Evolutionary conservation across 441 rosid species (phyloP), one percentile per base, ranked within the genome.

Genomic region (Monsonia emarginata): DNA sequence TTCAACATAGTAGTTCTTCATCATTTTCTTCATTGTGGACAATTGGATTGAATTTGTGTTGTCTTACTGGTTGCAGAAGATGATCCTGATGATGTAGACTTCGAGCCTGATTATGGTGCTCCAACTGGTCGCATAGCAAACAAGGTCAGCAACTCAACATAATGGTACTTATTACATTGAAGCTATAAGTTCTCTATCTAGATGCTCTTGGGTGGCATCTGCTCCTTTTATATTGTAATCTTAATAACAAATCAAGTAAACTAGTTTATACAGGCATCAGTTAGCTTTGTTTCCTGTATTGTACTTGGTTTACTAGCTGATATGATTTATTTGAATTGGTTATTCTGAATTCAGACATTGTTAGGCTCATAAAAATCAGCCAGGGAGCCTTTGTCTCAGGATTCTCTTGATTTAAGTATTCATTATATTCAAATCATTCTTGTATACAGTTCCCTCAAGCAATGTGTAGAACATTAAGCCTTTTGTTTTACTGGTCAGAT

Each of bases 51-150:
- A 72, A 61, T 27, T 69, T 46, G 61, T 64, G 32, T 75, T 65
- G 48, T 80, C 63, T 78, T 74, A 59, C 74, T 82, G 24, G 62
- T 67, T 72, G 76, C 90, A 90, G 97, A 79, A 76, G 96, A 93
- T 85, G 98, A 93, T 81, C 97, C 96, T 61, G 91, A 88, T 75
- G 98, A 93, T 80, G 96, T 86, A 36, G 98, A 93, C 71, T 93
- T 90, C 74, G 96, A 88, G 78, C 98, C 97, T 63, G 83, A 86
- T 69, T 78, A 77, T 69, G 86, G 82, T 70, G 81, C 64, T 64
- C 64, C 76, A 24, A 76, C 81, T 50, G 75, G 65, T 71, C 82
- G 66, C 63, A 38, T 74, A 25, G 75, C 72, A 62, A 82, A 69
- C 65, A 85, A 90, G 98, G 98, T 93, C 63, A 71, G 65, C 10